Evolutionary conservation across 306 rosid genomes (phyloP), one percentile per base, ranked within the genome.

Genomic region (Oxytropis ochrocephala): DNA sequence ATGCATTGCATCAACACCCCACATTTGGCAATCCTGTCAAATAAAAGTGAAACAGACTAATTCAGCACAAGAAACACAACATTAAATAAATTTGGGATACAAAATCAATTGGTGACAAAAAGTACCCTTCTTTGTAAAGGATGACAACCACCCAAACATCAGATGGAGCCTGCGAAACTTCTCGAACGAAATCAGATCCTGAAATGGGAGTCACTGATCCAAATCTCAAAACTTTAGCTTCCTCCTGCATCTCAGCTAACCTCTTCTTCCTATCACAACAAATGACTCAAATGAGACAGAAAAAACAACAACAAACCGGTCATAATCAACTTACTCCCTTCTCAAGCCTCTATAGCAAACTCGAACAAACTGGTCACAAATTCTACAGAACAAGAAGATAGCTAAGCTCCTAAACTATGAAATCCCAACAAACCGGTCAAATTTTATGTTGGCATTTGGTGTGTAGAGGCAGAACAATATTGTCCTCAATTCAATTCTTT

Each of bases 101-200:
- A 35, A 7, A 55, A 46, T n/a, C 14, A 61, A 14, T 51, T 14
- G 16, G 35, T 12, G 30, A 53, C 9, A 38, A 71, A 55, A 47
- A 48, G 69, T 88, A 91, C 97, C 97, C 97, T 50, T 94, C 97
- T 77, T 94, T 94, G 83, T 90, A 88, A 46, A 94, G 97, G 76
- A 90, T 63, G 38, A 94, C 98, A 56, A 94, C 98, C 70, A 94
- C 98, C 98, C 98, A 90, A 72, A 94, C 96, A 75, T 94, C 98
- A 58, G 98, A 75, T 35, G 96, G 88, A 79, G 98, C 98, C 66
- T 90, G 98, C 0, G 97, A 94, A 67, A 94, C 98, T 84, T 94
- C 98, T 12, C 98, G 96, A 81, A 90, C 81, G 9, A 94, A 94
- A 83, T 94, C 98, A 27, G 98, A 84, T 69, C 98, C 98, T 8